A percentile compares a stretch with the other conserved stretches of the same genome.
phyloP scores from a whole-genome alignment of 2,329 filamentous ascomycete species.

The Teratosphaeriaceae sp. region DNA sequence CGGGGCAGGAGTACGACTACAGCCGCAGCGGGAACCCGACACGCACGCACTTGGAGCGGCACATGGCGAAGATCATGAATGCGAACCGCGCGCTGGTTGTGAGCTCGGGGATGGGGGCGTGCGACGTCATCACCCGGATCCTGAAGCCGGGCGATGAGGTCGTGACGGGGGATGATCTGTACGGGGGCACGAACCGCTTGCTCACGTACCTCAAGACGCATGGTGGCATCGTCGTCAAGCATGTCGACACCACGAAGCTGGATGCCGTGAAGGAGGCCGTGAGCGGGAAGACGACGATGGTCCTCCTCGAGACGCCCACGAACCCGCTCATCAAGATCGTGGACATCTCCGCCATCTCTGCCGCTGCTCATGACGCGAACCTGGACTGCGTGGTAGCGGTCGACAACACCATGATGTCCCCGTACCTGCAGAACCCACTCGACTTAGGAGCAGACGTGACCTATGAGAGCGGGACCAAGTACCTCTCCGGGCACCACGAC shows the following conservation, averaged over 20 bases:
- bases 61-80: constrained; percentile 98
- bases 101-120: constrained; percentile 92
- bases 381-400: constrained; percentile 77
- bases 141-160: constrained; percentile 93
- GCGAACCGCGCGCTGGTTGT: constrained; percentile 86
- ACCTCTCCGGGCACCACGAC: constrained; percentile 95
- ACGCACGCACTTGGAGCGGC: constrained; percentile 88
- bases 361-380: constrained; percentile 69
- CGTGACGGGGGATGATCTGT: constrained; percentile 92
- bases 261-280: constrained; percentile 64
- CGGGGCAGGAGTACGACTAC: constrained; percentile 90
- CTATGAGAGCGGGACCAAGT: constrained; percentile 97
- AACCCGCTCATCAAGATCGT: constrained; percentile 98
- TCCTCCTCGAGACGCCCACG: constrained; percentile 90
- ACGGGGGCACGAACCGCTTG: constrained; percentile 89
- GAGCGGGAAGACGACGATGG: constrained; percentile 81
- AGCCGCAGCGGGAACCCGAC: constrained; percentile 97
- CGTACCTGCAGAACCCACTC: constrained; percentile 86
- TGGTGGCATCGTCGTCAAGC: constrained; percentile 87
- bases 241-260: constrained; percentile 85
- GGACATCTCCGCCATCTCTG: constrained; percentile 76
- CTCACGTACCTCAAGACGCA: constrained; percentile 87
- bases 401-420: constrained; percentile 98
- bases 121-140: constrained; percentile 91
- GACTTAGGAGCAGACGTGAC: constrained; percentile 93